phyloP scores from a whole-genome alignment of 2,329 filamentous ascomycete genomes.

The Alternaria incomplexa region DNA sequence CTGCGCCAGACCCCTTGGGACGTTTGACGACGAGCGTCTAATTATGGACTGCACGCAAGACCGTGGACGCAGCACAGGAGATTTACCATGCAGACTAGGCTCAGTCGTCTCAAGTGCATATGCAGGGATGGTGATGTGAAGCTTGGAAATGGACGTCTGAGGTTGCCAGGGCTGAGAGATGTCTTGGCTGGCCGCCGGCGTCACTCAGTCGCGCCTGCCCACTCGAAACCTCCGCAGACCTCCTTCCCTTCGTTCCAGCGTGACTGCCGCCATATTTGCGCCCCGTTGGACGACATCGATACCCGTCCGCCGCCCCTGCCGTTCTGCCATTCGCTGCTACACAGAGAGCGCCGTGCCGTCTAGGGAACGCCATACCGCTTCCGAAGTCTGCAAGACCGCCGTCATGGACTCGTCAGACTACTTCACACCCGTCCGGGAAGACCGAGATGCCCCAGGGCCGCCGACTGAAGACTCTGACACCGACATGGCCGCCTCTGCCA shows the following conservation, averaged over 20 bases:
- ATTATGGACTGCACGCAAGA: constrained; percentile 17
- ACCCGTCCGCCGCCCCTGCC: neutral
- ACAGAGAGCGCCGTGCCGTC: constrained; percentile 9
- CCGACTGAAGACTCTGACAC: constrained; percentile 42
- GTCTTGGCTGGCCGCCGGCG: constrained; percentile 15
- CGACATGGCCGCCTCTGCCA: constrained; percentile 44
- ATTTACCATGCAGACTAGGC: constrained; percentile 10
- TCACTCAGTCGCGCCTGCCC: constrained; percentile 15
- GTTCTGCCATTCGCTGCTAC: neutral
- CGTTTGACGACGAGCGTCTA: constrained; percentile 33
- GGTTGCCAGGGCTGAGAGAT: constrained; percentile 15
- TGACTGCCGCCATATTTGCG: neutral
- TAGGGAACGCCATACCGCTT: constrained; percentile 13
- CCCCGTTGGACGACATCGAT: neutral
- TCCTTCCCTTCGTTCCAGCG: constrained; percentile 3
- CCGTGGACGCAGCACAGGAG: constrained; percentile 6
- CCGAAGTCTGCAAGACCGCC: constrained; percentile 15
- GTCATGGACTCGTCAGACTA: constrained; percentile 45
- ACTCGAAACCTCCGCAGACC: constrained; percentile 12
- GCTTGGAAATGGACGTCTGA: constrained; percentile 9
- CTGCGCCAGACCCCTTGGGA: constrained; percentile 19
- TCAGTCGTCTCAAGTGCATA: constrained; percentile 5
- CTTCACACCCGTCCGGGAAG: constrained; percentile 31
- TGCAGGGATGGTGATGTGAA: constrained; percentile 8
- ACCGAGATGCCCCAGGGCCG: constrained; percentile 23